Base-by-base conservation (phyloP, 164 flowering plant genomes). In the Vitis riparia region DNA sequence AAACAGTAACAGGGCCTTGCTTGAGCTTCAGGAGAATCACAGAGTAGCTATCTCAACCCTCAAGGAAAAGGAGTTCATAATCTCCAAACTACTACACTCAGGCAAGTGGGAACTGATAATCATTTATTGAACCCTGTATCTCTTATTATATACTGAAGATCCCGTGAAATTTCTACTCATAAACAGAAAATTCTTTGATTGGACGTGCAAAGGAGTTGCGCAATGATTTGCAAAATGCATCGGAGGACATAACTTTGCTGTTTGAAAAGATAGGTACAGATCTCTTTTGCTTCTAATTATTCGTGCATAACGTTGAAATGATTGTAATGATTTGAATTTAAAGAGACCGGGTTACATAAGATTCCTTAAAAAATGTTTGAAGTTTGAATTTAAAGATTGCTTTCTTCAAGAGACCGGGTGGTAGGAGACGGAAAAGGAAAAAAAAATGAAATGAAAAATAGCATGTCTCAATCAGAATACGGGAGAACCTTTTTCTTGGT, bases 201-300 rank as follows among this genome's bases (percentile, higher is more conserved):
- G 83, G 87, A 59, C 73, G 80, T 71, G 88, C 98, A 66, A 93
- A 88, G 85, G 90, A 82, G 79, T 67, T 93, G 75, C 75, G 84
- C 9, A 49, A 68, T 68, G 77, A 86, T 73, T 73, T 93, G 72
- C 85, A 85, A 74, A 72, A 70, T 81, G 96, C 98, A 77, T 83
- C 94, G 47, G 88, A 87, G 50, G 94, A 93, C 65, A 84, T 91
- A 55, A 73, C 74, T 73, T 78, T 69, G 17, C 73, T 93, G 62
- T 81, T 71, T 63, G 62, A 71, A 47, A 85, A 77, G 82, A 73
- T 91, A 80, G 98, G 98, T 93, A 76, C 13, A 49, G 4, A 29
- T 65, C 44, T 68, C 14, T 59, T 29, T 6, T 47, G 55, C 14
- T 2, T 62, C 44, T 37, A 37, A 37, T 37, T 37, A 37, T 37